These are phyloP conservation scores for Elaeis oleifera DNA, from an alignment of 202 grass and related monocot species.

Conservation along the genomic window DNA sequence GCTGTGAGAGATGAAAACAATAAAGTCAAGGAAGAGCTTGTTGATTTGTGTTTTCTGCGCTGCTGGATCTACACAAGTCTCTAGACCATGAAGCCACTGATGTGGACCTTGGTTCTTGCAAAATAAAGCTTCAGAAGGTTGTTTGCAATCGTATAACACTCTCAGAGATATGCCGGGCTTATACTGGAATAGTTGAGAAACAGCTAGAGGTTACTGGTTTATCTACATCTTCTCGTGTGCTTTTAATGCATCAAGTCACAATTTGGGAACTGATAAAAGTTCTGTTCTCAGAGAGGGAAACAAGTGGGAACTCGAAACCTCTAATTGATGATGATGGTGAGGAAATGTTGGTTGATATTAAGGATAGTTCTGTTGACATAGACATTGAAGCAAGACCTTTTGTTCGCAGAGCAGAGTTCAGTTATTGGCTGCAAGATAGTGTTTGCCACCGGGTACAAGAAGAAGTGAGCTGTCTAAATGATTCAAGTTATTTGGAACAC, in stretches of 20 bases:
- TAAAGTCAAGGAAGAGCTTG: slow-evolving; percentile 49
- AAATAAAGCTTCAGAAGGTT: slow-evolving; percentile 76
- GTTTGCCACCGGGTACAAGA: slow-evolving; percentile 78
- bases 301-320: slow-evolving; percentile 31
- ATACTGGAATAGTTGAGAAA: slow-evolving; percentile 77
- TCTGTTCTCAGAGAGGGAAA: slow-evolving; percentile 60
- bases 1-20: slow-evolving; percentile 54
- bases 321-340: slow-evolving; percentile 50
- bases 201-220: slow-evolving; percentile 54
- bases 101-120: slow-evolving; percentile 38
- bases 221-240: slow-evolving; percentile 46
- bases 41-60: slow-evolving; percentile 51
- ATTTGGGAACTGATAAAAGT: slow-evolving; percentile 89
- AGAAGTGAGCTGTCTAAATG: slow-evolving; percentile 60
- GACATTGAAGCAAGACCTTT: slow-evolving; percentile 74
- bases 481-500: slow-evolving; percentile 65
- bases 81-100: slow-evolving; percentile 45
- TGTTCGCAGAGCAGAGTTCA: slow-evolving; percentile 77
- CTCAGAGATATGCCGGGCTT: slow-evolving; percentile 71
- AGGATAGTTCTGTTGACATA: slow-evolving; percentile 49
- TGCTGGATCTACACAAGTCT: slow-evolving; percentile 63
- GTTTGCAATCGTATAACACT: slow-evolving; percentile 51
- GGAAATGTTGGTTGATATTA: slow-evolving; percentile 72
- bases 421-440: slow-evolving; percentile 82
- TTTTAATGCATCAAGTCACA: slow-evolving; percentile 76